Evolutionary conservation across 768 basidiomycete species (phyloP).

Genomic region (Phylloporus sp.): DNA sequence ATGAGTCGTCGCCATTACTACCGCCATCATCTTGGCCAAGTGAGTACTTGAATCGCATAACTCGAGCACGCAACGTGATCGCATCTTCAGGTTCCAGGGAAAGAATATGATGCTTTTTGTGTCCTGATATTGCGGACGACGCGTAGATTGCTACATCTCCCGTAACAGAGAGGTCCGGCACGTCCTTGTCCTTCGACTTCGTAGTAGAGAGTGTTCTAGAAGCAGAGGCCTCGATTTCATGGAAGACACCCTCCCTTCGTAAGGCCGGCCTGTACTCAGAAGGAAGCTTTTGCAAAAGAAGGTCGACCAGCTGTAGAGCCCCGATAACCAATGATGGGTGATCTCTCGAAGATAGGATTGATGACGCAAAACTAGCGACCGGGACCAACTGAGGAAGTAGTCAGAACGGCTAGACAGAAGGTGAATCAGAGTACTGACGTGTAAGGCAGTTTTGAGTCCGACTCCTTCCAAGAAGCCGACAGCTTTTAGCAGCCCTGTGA

Average conservation of each 20-base stretch:
- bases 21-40: slow-evolving; percentile 50
- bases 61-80: slow-evolving; percentile 85
- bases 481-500: slow-evolving; percentile 85
- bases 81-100: slow-evolving; percentile 83
- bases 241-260: slow-evolving; percentile 92
- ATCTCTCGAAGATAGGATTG: slow-evolving; percentile 89
- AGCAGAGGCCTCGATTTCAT: slow-evolving; percentile 83
- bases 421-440: slow-evolving; percentile 45
- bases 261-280: slow-evolving; percentile 83
- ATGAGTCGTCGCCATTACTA: slow-evolving; percentile 55
- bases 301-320: slow-evolving; percentile 89
- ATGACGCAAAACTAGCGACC: slow-evolving; percentile 91
- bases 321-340: slow-evolving; percentile 81
- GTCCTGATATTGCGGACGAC: slow-evolving; percentile 49
- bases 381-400: slow-evolving; percentile 68
- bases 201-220: slow-evolving; percentile 52
- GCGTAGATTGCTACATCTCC: slow-evolving; percentile 37
- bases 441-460: slow-evolving; percentile 69
- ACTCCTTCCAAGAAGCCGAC: slow-evolving; percentile 81
- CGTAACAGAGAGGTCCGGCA: slow-evolving; percentile 30
- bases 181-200: slow-evolving; percentile 45
- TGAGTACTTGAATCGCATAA: slow-evolving; percentile 81
- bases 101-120: slow-evolving; percentile 65
- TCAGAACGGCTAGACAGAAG: slow-evolving; percentile 1
- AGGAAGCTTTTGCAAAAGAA: slow-evolving; percentile 80